A percentile compares a stretch with the other conserved stretches of the same genome.
These are phyloP conservation scores for Grigorovia transvaalensis DNA, from an alignment of 805 yeast genomes.

Conservation along the genomic window DNA sequence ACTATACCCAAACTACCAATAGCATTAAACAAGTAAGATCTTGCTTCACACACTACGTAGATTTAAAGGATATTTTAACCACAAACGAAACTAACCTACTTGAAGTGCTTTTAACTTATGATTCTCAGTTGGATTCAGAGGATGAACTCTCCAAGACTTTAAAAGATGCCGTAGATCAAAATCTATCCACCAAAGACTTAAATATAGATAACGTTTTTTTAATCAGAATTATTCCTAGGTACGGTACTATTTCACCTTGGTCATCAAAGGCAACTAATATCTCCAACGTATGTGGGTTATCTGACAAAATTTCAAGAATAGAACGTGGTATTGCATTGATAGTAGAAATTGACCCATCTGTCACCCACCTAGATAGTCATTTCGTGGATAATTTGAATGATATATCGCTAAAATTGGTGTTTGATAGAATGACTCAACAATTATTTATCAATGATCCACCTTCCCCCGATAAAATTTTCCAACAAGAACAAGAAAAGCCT, in stretches of 20 bases:
- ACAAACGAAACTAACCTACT: constrained; percentile 39
- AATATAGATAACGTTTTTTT: constrained; percentile 40
- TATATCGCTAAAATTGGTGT: constrained; percentile 58
- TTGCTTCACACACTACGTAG: constrained; percentile 71
- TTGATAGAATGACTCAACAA: constrained; percentile 90
- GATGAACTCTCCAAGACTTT: constrained; percentile 29
- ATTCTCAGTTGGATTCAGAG: constrained; percentile 45
- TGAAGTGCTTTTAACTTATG: constrained; percentile 62
- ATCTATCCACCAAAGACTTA: constrained; percentile 5
- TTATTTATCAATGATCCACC: constrained; percentile 55
- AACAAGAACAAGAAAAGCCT: constrained; percentile 72
- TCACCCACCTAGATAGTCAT: constrained; percentile 26
- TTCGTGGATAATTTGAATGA: constrained; percentile 45
- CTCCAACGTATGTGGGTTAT: constrained; percentile 76
- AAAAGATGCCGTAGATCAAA: constrained; percentile 22
- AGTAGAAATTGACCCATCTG: constrained; percentile 49
- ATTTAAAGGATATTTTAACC: constrained; percentile 33
- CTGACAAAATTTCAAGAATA: constrained; percentile 59
- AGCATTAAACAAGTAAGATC: constrained; percentile 64
- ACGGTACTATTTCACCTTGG: constrained; percentile 98
- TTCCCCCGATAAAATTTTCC: constrained; percentile 57
- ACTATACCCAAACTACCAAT: constrained; percentile 49
- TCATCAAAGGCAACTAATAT: constrained; percentile 97
- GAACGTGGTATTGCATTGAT: constrained; percentile 83
- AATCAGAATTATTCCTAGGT: constrained; percentile 75